Evolutionary conservation across 352 stramenopile genomes (phyloP).

Genomic region (Globisporangium sylvaticum): DNA sequence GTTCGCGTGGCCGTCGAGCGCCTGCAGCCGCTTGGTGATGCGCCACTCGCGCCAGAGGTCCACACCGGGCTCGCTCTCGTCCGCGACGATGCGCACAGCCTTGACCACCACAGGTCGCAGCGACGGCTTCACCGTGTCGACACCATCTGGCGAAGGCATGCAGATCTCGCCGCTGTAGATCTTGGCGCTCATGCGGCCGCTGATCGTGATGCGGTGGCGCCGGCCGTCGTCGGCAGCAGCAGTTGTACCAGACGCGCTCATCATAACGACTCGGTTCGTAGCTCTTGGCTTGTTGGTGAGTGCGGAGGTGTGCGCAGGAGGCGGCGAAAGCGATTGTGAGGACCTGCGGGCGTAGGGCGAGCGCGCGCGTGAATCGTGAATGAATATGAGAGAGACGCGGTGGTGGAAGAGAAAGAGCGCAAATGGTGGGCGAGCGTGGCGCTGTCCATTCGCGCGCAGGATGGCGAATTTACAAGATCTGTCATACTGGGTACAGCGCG

Average conservation of each 20-base stretch:
- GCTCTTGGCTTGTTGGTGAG: background rate
- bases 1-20: constrained; percentile 10
- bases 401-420: background rate
- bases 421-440: background rate
- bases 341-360: background rate
- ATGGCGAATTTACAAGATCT: background rate
- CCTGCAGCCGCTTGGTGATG: constrained; percentile 16
- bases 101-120: constrained; percentile 12
- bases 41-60: constrained; percentile 18
- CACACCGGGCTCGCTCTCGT: background rate
- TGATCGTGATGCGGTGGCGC: constrained; percentile 17
- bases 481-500: background rate
- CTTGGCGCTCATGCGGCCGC: constrained; percentile 19
- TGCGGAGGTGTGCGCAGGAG: background rate
- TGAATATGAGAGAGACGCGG: background rate
- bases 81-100: constrained; percentile 12
- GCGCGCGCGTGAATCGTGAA: background rate
- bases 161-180: constrained; percentile 16
- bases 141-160: background rate
- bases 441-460: background rate
- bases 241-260: background rate
- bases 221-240: background rate
- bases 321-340: constrained; percentile 4
- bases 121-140: background rate
- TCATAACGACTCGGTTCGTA: background rate